Percentiles rank a stretch among this genome's conserved stretches.
These are phyloP conservation scores for Gossypium davidsonii DNA, from an alignment of 441 rosid species.

Conservation along the genomic window DNA sequence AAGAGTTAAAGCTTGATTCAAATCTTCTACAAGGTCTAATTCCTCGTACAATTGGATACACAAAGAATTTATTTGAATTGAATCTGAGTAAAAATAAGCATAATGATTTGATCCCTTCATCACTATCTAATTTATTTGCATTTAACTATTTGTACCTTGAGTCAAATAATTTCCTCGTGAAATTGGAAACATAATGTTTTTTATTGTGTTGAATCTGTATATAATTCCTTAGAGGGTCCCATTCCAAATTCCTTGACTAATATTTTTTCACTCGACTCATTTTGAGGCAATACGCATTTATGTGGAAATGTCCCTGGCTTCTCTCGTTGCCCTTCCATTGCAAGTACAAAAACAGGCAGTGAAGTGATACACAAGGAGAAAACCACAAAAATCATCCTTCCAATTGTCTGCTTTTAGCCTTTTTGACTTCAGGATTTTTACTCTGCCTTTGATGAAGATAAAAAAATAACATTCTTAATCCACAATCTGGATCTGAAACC, in stretches of 20 bases:
- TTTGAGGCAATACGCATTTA: too few species aligned
- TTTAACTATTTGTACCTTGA: background rate
- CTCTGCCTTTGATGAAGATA: background rate
- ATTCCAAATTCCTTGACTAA: too few species aligned
- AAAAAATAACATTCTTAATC: background rate
- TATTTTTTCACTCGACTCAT: too few species aligned
- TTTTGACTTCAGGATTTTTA: background rate
- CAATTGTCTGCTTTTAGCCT: background rate
- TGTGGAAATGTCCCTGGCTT: background rate
- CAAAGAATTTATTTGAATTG: background rate
- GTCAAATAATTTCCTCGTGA: background rate
- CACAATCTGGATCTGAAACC: slow-evolving; percentile 6
- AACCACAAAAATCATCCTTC: background rate
- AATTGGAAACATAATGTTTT: too few species aligned
- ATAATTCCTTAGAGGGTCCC: background rate
- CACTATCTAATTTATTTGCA: background rate
- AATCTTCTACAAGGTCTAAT: slow-evolving; percentile 9
- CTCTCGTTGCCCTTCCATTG: background rate
- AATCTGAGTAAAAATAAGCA: background rate
- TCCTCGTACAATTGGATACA: background rate
- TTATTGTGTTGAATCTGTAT: too few species aligned
- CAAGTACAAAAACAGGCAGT: too few species aligned
- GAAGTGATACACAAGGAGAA: background rate
- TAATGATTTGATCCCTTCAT: background rate
- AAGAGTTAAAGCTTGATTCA: background rate